Percentiles rank a stretch among this genome's conserved stretches.
These are phyloP conservation scores for Boletus subparvulus DNA, from an alignment of 768 basidiomycete species.

Conservation along the genomic window DNA sequence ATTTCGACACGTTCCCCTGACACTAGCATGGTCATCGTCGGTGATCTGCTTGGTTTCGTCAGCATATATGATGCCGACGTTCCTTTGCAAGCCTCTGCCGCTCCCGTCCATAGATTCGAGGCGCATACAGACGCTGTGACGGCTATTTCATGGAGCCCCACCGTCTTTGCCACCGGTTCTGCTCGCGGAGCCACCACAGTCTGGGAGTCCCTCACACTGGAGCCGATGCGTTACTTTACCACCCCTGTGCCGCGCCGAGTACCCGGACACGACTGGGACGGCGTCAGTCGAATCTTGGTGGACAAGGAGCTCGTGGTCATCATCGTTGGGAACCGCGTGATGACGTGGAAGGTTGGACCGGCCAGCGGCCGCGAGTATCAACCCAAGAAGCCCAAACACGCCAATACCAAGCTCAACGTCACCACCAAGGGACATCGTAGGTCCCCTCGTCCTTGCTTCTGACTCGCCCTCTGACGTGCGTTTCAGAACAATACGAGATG, in stretches of 20 bases:
- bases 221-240: slow-evolving; percentile 53
- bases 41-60: slow-evolving; percentile 65
- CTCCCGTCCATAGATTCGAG: slow-evolving; percentile 51
- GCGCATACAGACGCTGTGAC: slow-evolving; percentile 69
- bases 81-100: slow-evolving; percentile 16
- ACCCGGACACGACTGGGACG: slow-evolving; percentile 38
- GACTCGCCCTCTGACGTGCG: not conserved
- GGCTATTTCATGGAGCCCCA: slow-evolving; percentile 58
- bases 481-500: slow-evolving; percentile 62
- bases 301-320: slow-evolving; percentile 55
- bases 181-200: slow-evolving; percentile 55
- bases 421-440: slow-evolving; percentile 48
- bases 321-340: slow-evolving; percentile 56
- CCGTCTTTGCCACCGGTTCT: slow-evolving; percentile 67
- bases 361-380: slow-evolving; percentile 32
- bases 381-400: slow-evolving; percentile 35
- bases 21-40: slow-evolving; percentile 55
- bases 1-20: slow-evolving; percentile 42
- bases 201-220: slow-evolving; percentile 67
- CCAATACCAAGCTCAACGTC: slow-evolving; percentile 26
- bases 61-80: slow-evolving; percentile 56
- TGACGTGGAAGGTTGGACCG: slow-evolving; percentile 67
- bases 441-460: slow-evolving; percentile 13
- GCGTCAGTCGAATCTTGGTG: slow-evolving; percentile 58
- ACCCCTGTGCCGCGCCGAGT: slow-evolving; percentile 42